Conservation (phyloP, 1,284 basidiomycete genomes). For the Ustilago shanxiensis region DNA sequence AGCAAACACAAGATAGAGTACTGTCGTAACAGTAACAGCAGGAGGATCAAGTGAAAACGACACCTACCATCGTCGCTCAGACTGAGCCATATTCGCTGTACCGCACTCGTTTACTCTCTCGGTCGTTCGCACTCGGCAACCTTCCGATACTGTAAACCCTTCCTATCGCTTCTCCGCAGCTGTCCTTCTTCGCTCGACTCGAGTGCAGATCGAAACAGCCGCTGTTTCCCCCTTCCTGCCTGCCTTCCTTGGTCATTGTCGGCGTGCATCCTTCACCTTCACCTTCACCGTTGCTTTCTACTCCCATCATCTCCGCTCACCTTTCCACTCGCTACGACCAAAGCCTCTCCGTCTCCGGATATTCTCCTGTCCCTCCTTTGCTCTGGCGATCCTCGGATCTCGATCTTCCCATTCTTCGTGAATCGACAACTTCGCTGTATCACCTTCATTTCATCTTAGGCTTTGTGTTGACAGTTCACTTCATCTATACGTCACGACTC, state of each 20-base stretch:
- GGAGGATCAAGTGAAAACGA: background rate
- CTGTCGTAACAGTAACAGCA: background rate
- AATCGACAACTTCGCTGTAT: background rate
- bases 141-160: constrained; percentile 10
- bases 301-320: background rate
- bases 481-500: background rate
- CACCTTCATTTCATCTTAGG: background rate
- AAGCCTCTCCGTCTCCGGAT: background rate
- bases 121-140: constrained; percentile 2
- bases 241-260: background rate
- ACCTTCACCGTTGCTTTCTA: no score
- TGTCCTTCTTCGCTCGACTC: no score
- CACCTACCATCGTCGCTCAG: background rate
- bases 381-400: background rate
- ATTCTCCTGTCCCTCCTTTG: background rate
- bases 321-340: background rate
- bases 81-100: background rate
- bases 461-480: constrained; percentile 1
- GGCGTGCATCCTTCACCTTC: background rate
- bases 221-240: background rate
- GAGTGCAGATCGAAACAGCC: background rate
- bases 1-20: background rate
- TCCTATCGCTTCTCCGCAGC: background rate
- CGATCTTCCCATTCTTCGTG: background rate
- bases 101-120: no score